Evolutionary conservation across 208 protist genomes (phyloP).

Genomic region (Acanthamoeba healyi): DNA sequence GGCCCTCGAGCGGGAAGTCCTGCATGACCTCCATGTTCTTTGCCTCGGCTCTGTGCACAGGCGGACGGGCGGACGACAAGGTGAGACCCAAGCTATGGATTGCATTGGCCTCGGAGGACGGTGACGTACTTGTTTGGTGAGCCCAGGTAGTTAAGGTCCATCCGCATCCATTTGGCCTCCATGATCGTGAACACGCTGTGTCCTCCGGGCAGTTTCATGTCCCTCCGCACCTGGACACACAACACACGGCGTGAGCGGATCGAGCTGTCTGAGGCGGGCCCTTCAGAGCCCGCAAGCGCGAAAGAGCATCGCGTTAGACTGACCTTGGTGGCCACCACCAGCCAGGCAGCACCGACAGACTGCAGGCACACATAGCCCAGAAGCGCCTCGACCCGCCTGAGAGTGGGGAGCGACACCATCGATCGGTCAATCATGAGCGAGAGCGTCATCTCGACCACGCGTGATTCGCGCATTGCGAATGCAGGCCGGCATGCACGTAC

Average conservation of each 20-base stretch:
- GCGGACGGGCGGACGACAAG: neutral
- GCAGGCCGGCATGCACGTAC: conserved; percentile 35
- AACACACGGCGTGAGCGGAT: neutral
- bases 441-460: too few relatives aligned
- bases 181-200: conserved; percentile 79
- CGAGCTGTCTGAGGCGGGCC: too few relatives aligned
- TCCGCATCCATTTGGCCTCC: conserved; percentile 82
- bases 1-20: conserved; percentile 84
- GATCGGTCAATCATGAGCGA: neutral
- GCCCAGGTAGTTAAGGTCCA: conserved; percentile 76
- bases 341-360: conserved; percentile 58
- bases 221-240: conserved; percentile 68
- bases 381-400: conserved; percentile 74
- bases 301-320: neutral
- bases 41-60: conserved; percentile 30
- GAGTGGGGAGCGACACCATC: neutral
- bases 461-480: conserved; percentile 19
- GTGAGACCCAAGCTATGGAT: conserved; percentile 5
- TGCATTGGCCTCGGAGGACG: neutral
- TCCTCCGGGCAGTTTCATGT: conserved; percentile 72
- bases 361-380: conserved; percentile 80
- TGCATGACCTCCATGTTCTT: conserved; percentile 82
- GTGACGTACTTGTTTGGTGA: conserved; percentile 56
- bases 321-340: conserved; percentile 81
- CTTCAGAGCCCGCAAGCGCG: neutral